phyloP scores from a whole-genome alignment of 495 filamentous ascomycete species.

The Penicillium fimorum region DNA sequence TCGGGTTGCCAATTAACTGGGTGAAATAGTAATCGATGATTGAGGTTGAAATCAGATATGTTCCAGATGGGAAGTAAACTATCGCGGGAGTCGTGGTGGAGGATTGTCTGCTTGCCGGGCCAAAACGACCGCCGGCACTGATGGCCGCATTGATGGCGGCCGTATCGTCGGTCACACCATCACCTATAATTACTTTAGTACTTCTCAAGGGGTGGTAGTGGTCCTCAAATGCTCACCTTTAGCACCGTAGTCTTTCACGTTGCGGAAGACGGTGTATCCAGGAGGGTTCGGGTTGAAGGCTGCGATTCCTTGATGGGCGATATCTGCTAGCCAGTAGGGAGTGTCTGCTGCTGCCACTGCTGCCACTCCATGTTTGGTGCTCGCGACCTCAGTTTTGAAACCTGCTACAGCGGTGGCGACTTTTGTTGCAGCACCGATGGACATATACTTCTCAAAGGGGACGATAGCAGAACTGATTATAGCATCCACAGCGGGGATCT shows the following conservation, averaged over 20 bases:
- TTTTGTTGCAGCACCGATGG: slow-evolving; percentile 16
- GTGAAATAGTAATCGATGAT: slow-evolving; percentile 63
- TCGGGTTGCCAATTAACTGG: slow-evolving; percentile 66
- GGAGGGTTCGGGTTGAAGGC: slow-evolving; percentile 54
- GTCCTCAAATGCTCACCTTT: slow-evolving; percentile 35
- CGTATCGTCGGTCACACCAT: slow-evolving; percentile 67
- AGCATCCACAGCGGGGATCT: slow-evolving; percentile 22
- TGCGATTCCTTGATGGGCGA: slow-evolving; percentile 61
- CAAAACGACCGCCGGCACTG: slow-evolving; percentile 51
- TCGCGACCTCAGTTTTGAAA: slow-evolving; percentile 1
- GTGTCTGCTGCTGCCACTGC: slow-evolving; percentile 25
- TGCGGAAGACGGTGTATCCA: slow-evolving; percentile 69
- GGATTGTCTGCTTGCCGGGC: slow-evolving; percentile 41
- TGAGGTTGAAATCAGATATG: slow-evolving; percentile 56
- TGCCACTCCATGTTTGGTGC: slow-evolving; percentile 17
- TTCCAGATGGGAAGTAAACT: slow-evolving; percentile 64
- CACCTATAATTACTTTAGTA: slow-evolving; percentile 31
- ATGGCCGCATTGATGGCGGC: slow-evolving; percentile 63
- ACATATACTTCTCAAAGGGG: slow-evolving; percentile 17
- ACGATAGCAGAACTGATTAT: slow-evolving; percentile 21
- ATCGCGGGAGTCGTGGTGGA: slow-evolving; percentile 58
- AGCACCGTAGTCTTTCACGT: slow-evolving; percentile 73
- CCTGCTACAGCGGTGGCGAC: slow-evolving; percentile 4
- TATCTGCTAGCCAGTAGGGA: slow-evolving; percentile 67
- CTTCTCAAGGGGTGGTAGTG: neutral